phyloP scores from a whole-genome alignment of 768 basidiomycete genomes.

The Hysterangium stoloniferum region DNA sequence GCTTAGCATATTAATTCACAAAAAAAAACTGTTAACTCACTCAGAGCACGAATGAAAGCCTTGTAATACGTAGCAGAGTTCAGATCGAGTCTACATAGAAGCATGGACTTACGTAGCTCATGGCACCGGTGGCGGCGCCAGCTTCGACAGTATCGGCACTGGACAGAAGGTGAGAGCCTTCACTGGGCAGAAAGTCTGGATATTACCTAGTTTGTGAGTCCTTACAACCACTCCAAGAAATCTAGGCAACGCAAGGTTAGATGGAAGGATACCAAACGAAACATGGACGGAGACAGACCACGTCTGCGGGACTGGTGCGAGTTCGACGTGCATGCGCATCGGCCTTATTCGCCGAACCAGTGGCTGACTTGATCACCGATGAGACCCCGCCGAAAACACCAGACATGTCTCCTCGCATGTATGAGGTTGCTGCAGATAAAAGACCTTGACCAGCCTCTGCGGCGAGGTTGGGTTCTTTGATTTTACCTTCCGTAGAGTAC shows the following conservation, averaged over 20 bases:
- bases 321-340: slow-evolving; percentile 51
- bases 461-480: slow-evolving; percentile 89
- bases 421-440: slow-evolving; percentile 68
- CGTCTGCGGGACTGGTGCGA: slow-evolving; percentile 78
- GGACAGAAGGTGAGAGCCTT: background rate
- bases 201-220: slow-evolving; percentile 58
- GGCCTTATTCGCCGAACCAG: slow-evolving; percentile 58
- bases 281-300: slow-evolving; percentile 43
- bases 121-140: slow-evolving; percentile 65
- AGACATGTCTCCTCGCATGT: slow-evolving; percentile 70
- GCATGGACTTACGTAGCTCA: slow-evolving; percentile 55
- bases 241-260: slow-evolving; percentile 32
- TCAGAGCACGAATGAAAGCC: slow-evolving; percentile 53
- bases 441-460: slow-evolving; percentile 84
- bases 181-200: background rate
- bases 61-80: slow-evolving; percentile 14
- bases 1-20: background rate
- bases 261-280: background rate
- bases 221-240: slow-evolving; percentile 81
- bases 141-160: slow-evolving; percentile 63
- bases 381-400: slow-evolving; percentile 70
- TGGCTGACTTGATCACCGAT: slow-evolving; percentile 66
- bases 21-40: slow-evolving; percentile 25
- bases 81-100: background rate
- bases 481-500: slow-evolving; percentile 93